Percentiles rank a stretch among this genome's conserved stretches.
These are phyloP conservation scores for Thraustotheca clavata DNA, from an alignment of 352 stramenopile genomes.

Conservation along the genomic window DNA sequence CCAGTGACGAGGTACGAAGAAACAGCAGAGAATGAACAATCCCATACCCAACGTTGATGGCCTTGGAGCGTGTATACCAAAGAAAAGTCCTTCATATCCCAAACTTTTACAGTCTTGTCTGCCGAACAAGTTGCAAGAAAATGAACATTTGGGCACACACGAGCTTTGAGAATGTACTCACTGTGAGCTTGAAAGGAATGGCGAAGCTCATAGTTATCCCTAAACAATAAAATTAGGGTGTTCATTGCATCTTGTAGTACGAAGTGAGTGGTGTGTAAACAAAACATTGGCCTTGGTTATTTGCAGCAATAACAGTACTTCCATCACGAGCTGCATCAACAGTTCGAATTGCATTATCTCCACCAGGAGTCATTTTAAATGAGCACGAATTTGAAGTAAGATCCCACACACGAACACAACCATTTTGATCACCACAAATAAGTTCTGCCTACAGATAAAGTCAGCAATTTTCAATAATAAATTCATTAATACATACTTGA, in stretches of 20 bases:
- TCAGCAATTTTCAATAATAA: conserved; percentile 9
- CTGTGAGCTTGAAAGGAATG: conserved; percentile 79
- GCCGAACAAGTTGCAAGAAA: conserved; percentile 89
- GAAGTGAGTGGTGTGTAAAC: conserved; percentile 77
- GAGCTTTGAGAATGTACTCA: conserved; percentile 87
- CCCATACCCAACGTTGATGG: conserved; percentile 97
- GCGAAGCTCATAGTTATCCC: conserved; percentile 53
- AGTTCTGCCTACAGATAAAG: conserved; percentile 36
- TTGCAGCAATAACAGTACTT: conserved; percentile 86
- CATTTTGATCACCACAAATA: conserved; percentile 88
- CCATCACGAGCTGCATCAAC: conserved; percentile 91
- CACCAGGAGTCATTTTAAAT: conserved; percentile 54
- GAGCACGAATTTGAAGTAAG: conserved; percentile 69
- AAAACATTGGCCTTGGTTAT: conserved; percentile 93
- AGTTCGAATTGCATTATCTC: conserved; percentile 80
- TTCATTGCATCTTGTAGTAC: conserved; percentile 2
- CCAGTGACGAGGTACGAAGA: conserved; percentile 96
- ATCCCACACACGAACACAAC: conserved; percentile 88
- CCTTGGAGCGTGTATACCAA: conserved; percentile 75
- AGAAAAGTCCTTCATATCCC: conserved; percentile 43
- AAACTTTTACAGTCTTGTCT: conserved; percentile 92
- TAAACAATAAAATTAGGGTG: conserved; percentile 13
- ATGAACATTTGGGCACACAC: conserved; percentile 78
- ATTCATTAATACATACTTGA: conserved; percentile 82
- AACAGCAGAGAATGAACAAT: conserved; percentile 96